Conservation (phyloP, 73 alveolate species). For the Paramecium sexaurelia region DNA sequence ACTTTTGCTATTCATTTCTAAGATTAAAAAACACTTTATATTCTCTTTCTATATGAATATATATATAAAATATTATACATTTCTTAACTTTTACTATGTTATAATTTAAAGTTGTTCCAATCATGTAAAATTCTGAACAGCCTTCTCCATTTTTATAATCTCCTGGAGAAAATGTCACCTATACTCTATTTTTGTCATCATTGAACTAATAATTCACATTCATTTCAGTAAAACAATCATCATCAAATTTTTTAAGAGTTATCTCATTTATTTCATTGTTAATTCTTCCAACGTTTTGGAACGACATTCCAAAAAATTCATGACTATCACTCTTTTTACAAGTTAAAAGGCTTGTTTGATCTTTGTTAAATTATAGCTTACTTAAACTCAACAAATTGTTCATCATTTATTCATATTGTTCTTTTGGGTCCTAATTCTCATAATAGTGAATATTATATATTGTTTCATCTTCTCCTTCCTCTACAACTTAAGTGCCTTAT, state of each 20-base stretch:
- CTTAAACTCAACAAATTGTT: slow-evolving; percentile 26
- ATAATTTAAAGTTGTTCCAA: slow-evolving; percentile 45
- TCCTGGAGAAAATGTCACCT: slow-evolving; percentile 27
- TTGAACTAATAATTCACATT: background rate
- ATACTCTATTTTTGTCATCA: background rate
- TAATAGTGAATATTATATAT: background rate
- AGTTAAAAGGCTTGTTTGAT: background rate
- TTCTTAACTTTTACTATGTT: slow-evolving; percentile 9
- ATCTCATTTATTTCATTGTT: background rate
- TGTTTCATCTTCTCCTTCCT: background rate
- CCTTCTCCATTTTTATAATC: background rate
- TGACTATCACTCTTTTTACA: slow-evolving; percentile 9
- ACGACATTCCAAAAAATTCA: slow-evolving; percentile 25
- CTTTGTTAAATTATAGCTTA: background rate
- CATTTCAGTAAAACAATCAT: slow-evolving; percentile 4
- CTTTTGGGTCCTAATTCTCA: background rate
- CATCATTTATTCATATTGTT: background rate
- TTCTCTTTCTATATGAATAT: background rate
- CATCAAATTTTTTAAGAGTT: background rate
- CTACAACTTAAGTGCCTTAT: background rate
- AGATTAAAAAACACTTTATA: background rate
- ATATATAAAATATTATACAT: background rate
- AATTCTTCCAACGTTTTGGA: slow-evolving; percentile 11
- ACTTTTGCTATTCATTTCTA: background rate
- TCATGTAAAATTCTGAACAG: slow-evolving; percentile 8